Conservation (phyloP, 352 stramenopile genomes). For the Pythium dissimile region DNA sequence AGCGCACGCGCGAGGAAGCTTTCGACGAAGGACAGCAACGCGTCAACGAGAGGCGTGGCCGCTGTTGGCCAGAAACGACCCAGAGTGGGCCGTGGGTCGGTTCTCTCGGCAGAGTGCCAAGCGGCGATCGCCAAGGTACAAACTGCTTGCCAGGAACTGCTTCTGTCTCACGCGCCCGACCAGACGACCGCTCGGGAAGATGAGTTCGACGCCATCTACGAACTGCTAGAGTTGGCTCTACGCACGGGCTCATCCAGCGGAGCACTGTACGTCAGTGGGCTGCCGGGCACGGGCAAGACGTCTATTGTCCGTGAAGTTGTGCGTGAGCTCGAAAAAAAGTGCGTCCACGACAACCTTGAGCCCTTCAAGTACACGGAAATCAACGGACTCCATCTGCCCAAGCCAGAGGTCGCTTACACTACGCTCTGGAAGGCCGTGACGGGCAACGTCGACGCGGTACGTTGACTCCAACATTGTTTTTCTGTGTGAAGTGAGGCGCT, state of each 20-base stretch:
- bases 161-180: slow-evolving; percentile 52
- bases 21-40: background rate
- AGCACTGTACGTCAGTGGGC: slow-evolving; percentile 67
- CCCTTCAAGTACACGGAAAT: slow-evolving; percentile 64
- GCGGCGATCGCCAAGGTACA: slow-evolving; percentile 37
- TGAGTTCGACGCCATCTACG: slow-evolving; percentile 57
- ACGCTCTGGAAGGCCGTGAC: slow-evolving; percentile 58
- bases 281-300: slow-evolving; percentile 68
- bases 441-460: slow-evolving; percentile 12
- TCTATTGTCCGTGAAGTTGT: slow-evolving; percentile 73
- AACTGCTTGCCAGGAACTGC: slow-evolving; percentile 53
- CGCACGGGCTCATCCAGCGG: slow-evolving; percentile 43
- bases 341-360: slow-evolving; percentile 28
- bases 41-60: background rate
- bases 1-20: slow-evolving; percentile 17
- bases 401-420: slow-evolving; percentile 59
- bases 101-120: background rate
- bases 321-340: slow-evolving; percentile 36
- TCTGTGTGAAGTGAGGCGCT: background rate
- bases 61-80: slow-evolving; percentile 12
- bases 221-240: slow-evolving; percentile 47
- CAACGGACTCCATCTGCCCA: slow-evolving; percentile 67
- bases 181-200: slow-evolving; percentile 58
- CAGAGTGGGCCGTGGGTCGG: background rate
- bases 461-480: background rate